These are phyloP conservation scores for Solanum tarapatanum DNA, from an alignment of 257 asterid genomes.

Conservation along the genomic window DNA sequence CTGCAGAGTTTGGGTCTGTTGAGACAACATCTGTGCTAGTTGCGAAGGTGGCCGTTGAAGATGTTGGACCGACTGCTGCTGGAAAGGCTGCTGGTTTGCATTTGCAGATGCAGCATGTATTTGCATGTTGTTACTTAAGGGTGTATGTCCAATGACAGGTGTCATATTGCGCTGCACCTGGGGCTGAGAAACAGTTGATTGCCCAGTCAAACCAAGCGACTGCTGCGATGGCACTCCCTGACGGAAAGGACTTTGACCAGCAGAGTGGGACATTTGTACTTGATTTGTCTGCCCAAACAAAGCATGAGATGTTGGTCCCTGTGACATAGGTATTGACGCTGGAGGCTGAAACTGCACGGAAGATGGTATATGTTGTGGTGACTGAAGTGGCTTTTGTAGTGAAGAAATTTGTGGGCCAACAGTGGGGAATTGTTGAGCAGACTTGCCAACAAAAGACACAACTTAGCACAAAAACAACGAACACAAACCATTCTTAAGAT, in stretches of 20 bases:
- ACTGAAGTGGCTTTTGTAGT: slow-evolving; percentile 44
- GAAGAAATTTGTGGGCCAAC: slow-evolving; percentile 37
- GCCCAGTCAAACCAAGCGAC: slow-evolving; percentile 30
- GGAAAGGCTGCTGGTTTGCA: slow-evolving; percentile 28
- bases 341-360: slow-evolving; percentile 35
- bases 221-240: slow-evolving; percentile 43
- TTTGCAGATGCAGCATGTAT: not conserved
- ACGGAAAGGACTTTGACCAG: slow-evolving; percentile 32
- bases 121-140: slow-evolving; percentile 12
- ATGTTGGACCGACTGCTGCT: slow-evolving; percentile 34
- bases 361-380: slow-evolving; percentile 39
- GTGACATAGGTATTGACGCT: slow-evolving; percentile 29
- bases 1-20: slow-evolving; percentile 85
- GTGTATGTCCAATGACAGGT: slow-evolving; percentile 33
- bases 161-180: slow-evolving; percentile 43
- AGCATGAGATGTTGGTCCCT: slow-evolving; percentile 37
- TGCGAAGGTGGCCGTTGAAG: slow-evolving; percentile 55
- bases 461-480: not conserved
- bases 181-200: slow-evolving; percentile 33
- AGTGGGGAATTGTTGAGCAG: slow-evolving; percentile 8
- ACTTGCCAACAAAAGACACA: not conserved
- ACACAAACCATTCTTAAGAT: not conserved
- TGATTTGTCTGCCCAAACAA: slow-evolving; percentile 40
- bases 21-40: slow-evolving; percentile 85
- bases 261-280: slow-evolving; percentile 28